A percentile compares a stretch with the other conserved stretches of the same genome.
These are phyloP conservation scores for Nepenthes alata DNA, from an alignment of 179 eudicot species.

Conservation along the genomic window DNA sequence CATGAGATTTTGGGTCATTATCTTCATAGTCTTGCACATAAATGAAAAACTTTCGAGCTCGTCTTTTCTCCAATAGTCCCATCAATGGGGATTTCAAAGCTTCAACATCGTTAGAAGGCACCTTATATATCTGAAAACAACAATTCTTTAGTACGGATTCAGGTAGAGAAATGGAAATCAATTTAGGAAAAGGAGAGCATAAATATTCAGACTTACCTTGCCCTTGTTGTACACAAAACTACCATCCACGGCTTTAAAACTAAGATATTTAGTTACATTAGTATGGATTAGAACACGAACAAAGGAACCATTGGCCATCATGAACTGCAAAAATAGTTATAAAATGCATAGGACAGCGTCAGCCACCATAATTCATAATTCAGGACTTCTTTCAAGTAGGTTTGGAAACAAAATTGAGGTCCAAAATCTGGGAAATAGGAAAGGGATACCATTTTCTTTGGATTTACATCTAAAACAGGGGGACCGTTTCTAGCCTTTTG, in stretches of 20 bases:
- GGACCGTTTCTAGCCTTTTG: no score
- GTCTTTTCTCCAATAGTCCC: conserved; percentile 76
- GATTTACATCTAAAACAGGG: no score
- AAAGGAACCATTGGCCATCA: conserved; percentile 74
- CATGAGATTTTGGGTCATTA: conserved; percentile 65
- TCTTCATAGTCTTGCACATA: conserved; percentile 81
- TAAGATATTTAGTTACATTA: conserved; percentile 69
- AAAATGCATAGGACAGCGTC: no score
- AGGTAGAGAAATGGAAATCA: neutral
- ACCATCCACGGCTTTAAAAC: conserved; percentile 84
- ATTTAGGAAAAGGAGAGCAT: neutral
- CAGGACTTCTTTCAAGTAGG: no score
- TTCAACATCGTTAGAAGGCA: conserved; percentile 86
- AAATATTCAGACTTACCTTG: conserved; percentile 31
- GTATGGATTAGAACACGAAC: conserved; percentile 75
- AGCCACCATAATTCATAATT: no score
- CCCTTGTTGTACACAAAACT: conserved; percentile 83
- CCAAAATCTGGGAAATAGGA: no score
- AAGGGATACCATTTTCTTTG: no score
- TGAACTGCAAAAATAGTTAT: conserved; percentile 26
- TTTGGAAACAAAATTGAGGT: no score
- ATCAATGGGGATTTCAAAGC: conserved; percentile 69
- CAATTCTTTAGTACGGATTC: neutral
- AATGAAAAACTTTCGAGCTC: conserved; percentile 72
- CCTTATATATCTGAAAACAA: conserved; percentile 55